phyloP scores from a whole-genome alignment of 371 early-diverging fungal species.

The Hamiltosporidium tvaerminnensis region DNA sequence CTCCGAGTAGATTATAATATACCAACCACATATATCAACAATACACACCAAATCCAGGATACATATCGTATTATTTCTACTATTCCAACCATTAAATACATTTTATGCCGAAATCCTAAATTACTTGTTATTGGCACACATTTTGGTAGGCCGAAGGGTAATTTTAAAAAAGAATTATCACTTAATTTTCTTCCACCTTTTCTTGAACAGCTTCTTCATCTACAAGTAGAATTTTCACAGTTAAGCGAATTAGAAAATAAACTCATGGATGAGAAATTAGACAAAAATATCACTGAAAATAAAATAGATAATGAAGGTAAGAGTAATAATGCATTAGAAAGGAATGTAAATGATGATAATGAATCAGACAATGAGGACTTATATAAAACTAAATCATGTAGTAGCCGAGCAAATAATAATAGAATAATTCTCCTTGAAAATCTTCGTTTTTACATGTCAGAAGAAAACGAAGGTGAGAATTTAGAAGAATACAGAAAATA shows the following conservation, averaged over 20 bases:
- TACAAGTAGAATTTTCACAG: too few relatives aligned
- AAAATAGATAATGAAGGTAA: constrained; percentile 1
- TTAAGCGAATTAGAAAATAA: too few relatives aligned
- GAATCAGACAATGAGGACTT: too few relatives aligned
- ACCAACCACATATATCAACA: constrained; percentile 6
- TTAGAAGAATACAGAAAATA: constrained; percentile 9
- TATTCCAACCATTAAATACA: constrained; percentile 29
- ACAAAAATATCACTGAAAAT: too few relatives aligned
- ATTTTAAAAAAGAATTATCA: background rate
- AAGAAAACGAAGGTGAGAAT: constrained; percentile 17
- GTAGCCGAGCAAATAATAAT: background rate
- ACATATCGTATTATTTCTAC: constrained; percentile 17
- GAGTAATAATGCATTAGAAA: background rate
- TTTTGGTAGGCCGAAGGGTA: constrained; percentile 36
- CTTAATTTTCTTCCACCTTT: too few relatives aligned
- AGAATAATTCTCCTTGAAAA: constrained; percentile 35
- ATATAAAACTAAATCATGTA: constrained; percentile 1
- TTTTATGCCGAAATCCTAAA: background rate
- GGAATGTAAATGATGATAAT: too few relatives aligned
- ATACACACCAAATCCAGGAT: constrained; percentile 9
- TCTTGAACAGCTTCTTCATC: too few relatives aligned
- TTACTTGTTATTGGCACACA: constrained; percentile 33
- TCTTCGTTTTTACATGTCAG: constrained; percentile 22
- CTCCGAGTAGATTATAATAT: constrained; percentile 44
- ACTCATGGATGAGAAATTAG: too few relatives aligned